Conservation (phyloP, 768 basidiomycete genomes). For the Neoboletus brunneissimus region DNA sequence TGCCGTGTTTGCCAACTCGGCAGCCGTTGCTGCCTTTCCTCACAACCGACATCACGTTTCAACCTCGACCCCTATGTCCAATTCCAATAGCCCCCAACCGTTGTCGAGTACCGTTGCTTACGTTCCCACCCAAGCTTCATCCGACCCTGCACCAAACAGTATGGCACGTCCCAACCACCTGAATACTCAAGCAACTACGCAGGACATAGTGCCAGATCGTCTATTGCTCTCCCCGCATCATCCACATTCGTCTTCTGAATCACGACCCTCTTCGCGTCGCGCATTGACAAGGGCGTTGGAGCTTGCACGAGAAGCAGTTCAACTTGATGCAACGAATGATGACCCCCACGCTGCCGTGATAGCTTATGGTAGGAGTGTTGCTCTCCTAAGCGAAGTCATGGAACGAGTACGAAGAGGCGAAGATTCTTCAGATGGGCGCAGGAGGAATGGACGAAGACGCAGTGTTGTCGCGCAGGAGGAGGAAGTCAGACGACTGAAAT, state of each 20-base stretch:
- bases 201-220: constrained; percentile 45
- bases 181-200: constrained; percentile 24
- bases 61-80: constrained; percentile 23
- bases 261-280: constrained; percentile 71
- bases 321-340: constrained; percentile 83
- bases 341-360: constrained; percentile 86
- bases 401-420: constrained; percentile 84
- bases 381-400: constrained; percentile 89
- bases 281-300: constrained; percentile 85
- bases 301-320: constrained; percentile 85
- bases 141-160: constrained; percentile 57
- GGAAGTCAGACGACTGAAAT: constrained; percentile 80
- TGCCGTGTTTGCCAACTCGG: constrained; percentile 46
- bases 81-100: constrained; percentile 28
- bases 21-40: constrained; percentile 61
- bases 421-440: constrained; percentile 68
- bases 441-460: constrained; percentile 59
- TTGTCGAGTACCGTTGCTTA: constrained; percentile 24
- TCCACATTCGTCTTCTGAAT: constrained; percentile 43
- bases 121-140: constrained; percentile 45
- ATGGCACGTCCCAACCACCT: constrained; percentile 37
- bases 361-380: constrained; percentile 84
- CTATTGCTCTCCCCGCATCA: constrained; percentile 43
- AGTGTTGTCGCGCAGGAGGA: constrained; percentile 90
- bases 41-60: constrained; percentile 44